phyloP scores from a whole-genome alignment of 768 basidiomycete species.

The Leucogyrophana mollusca region DNA sequence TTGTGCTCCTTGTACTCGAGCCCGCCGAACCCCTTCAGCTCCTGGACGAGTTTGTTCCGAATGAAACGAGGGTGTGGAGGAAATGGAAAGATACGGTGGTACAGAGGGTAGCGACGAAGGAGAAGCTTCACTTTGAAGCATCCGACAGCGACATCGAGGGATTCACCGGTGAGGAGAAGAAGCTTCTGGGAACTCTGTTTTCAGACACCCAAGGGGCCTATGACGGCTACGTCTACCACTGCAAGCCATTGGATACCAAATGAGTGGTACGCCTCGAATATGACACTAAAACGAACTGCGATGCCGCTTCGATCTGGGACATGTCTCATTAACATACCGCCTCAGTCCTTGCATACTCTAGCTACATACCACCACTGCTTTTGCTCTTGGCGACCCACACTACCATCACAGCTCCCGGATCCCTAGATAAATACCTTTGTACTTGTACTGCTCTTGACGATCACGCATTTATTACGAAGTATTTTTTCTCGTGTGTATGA shows the following conservation, averaged over 20 bases:
- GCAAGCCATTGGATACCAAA: not conserved
- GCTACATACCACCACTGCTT: too few species aligned
- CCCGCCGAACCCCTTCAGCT: conserved; percentile 18
- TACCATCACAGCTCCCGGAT: too few species aligned
- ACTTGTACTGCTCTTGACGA: too few species aligned
- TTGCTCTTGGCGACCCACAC: too few species aligned
- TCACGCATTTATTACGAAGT: too few species aligned
- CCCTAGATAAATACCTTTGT: too few species aligned
- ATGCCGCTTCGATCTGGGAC: too few species aligned
- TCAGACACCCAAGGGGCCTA: conserved; percentile 24
- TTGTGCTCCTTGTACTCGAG: conserved; percentile 19
- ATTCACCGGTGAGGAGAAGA: conserved; percentile 14
- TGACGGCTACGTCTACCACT: conserved; percentile 14
- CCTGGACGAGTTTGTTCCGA: conserved; percentile 23
- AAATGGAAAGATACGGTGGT: conserved; percentile 21
- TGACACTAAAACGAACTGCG: too few species aligned
- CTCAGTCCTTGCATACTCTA: too few species aligned
- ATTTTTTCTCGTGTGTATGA: too few species aligned
- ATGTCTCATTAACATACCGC: too few species aligned
- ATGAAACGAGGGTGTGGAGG: conserved; percentile 29
- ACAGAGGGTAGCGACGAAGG: conserved; percentile 10
- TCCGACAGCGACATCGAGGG: conserved; percentile 20
- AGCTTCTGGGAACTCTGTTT: conserved; percentile 21
- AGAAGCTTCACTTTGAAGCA: conserved; percentile 21
- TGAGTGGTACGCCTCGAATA: too few species aligned